phyloP scores from a whole-genome alignment of 495 filamentous ascomycete species.

The Staphylotrichum tortipilum region DNA sequence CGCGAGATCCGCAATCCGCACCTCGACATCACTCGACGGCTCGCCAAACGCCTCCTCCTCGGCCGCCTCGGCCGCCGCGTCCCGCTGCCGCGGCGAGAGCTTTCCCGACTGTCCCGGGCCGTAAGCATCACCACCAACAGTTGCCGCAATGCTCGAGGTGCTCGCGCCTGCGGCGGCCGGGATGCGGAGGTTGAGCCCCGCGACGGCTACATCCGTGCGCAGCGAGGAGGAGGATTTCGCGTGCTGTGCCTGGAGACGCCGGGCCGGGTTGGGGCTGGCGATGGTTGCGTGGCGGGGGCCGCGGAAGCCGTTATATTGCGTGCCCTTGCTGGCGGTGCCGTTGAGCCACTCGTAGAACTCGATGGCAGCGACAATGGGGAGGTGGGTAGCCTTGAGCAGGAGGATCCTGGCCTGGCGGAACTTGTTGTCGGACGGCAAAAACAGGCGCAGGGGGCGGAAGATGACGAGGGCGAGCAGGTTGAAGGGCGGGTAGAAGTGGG shows the following conservation, averaged over 20 bases:
- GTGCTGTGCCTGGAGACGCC: not conserved
- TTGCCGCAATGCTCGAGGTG: too few relatives aligned
- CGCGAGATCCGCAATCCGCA: slow-evolving; percentile 35
- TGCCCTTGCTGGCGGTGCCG: slow-evolving; percentile 27
- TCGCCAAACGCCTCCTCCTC: slow-evolving; percentile 25
- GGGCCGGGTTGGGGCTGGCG: slow-evolving; percentile 8
- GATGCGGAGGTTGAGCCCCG: not conserved
- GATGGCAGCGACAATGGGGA: slow-evolving; percentile 45
- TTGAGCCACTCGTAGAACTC: slow-evolving; percentile 40
- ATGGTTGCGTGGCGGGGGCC: slow-evolving; percentile 17
- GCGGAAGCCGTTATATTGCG: slow-evolving; percentile 24
- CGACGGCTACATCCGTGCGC: not conserved
- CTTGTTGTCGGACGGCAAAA: slow-evolving; percentile 57
- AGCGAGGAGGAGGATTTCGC: slow-evolving; percentile 9
- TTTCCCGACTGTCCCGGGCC: not conserved
- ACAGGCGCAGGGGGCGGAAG: slow-evolving; percentile 73
- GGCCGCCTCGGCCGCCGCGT: slow-evolving; percentile 14
- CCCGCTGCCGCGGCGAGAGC: slow-evolving; percentile 1
- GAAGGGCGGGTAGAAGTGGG: slow-evolving; percentile 67
- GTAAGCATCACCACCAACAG: too few relatives aligned
- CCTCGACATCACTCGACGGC: slow-evolving; percentile 31
- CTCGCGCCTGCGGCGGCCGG: too few relatives aligned
- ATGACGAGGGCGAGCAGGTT: slow-evolving; percentile 78
- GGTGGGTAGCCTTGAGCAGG: slow-evolving; percentile 57
- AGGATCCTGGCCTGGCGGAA: slow-evolving; percentile 68